A percentile compares a stretch with the other conserved stretches of the same genome.
Conservation (phyloP, 306 rosid genomes). For the Citrullus colocynthis region DNA sequence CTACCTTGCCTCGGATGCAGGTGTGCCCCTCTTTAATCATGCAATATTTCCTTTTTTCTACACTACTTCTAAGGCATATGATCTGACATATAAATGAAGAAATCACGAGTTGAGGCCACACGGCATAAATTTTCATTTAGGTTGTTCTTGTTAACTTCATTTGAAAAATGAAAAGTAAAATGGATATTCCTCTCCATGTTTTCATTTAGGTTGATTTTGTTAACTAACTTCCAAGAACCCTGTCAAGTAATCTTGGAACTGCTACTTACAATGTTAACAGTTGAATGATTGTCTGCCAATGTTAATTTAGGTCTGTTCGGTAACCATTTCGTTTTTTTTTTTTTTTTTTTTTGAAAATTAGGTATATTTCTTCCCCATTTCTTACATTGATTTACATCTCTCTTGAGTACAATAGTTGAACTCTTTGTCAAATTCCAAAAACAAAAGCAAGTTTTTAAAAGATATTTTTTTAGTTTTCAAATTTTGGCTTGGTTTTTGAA, state of each 20-base stretch:
- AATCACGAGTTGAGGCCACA: not conserved
- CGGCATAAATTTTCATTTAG: not conserved
- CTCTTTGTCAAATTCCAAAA: too few species aligned
- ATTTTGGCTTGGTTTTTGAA: too few species aligned
- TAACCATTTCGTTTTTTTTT: too few species aligned
- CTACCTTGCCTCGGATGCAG: slow-evolving; percentile 80
- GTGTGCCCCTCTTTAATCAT: slow-evolving; percentile 20
- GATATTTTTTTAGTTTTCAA: too few species aligned
- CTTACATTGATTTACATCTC: too few species aligned
- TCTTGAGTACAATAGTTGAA: too few species aligned
- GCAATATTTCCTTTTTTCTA: not conserved
- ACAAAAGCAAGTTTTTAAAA: too few species aligned
- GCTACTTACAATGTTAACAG: not conserved
- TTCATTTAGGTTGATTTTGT: not conserved
- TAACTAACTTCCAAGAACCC: not conserved
- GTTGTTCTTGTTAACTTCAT: not conserved
- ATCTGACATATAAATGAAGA: not conserved
- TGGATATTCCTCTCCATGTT: not conserved
- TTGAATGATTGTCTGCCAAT: not conserved
- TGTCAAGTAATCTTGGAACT: not conserved
- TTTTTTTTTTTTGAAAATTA: too few species aligned
- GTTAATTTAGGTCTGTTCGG: too few species aligned
- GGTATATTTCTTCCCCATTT: too few species aligned
- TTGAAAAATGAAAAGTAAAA: not conserved
- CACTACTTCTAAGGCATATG: not conserved